Conservation (phyloP, 352 stramenopile species). For the Phytophthora pisi region DNA sequence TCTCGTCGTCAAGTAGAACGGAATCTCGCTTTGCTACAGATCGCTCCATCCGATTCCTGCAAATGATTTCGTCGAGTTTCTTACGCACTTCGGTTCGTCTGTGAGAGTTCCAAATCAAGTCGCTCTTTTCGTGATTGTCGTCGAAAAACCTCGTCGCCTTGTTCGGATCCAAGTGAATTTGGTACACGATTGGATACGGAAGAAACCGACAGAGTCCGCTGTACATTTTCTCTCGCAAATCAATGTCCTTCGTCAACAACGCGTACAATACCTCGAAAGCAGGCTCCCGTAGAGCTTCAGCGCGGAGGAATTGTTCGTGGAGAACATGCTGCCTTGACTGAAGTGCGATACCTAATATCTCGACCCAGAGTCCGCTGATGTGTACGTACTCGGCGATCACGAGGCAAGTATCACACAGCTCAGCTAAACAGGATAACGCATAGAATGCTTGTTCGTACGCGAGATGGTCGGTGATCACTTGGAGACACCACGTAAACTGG, state of each 20-base stretch:
- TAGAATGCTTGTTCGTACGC: slow-evolving; percentile 83
- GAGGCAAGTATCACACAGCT: slow-evolving; percentile 79
- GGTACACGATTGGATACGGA: slow-evolving; percentile 82
- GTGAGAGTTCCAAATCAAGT: slow-evolving; percentile 86
- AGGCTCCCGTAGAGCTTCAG: slow-evolving; percentile 73
- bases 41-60: slow-evolving; percentile 73
- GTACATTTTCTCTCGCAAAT: slow-evolving; percentile 76
- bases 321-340: slow-evolving; percentile 83
- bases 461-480: slow-evolving; percentile 84
- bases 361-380: slow-evolving; percentile 75
- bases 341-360: slow-evolving; percentile 79
- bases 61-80: slow-evolving; percentile 80
- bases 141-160: slow-evolving; percentile 80
- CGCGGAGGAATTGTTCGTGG: slow-evolving; percentile 80
- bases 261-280: slow-evolving; percentile 86
- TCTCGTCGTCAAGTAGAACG: slow-evolving; percentile 70
- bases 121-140: slow-evolving; percentile 84
- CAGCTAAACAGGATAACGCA: slow-evolving; percentile 73
- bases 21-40: slow-evolving; percentile 79
- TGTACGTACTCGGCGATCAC: slow-evolving; percentile 80
- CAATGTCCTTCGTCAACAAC: slow-evolving; percentile 73
- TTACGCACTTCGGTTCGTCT: slow-evolving; percentile 76
- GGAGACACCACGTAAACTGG: slow-evolving; percentile 79
- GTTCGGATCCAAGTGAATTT: slow-evolving; percentile 81
- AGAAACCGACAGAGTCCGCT: slow-evolving; percentile 73